Base-by-base conservation (phyloP, 805 yeast genomes). In the Maudiozyma turicensis region DNA sequence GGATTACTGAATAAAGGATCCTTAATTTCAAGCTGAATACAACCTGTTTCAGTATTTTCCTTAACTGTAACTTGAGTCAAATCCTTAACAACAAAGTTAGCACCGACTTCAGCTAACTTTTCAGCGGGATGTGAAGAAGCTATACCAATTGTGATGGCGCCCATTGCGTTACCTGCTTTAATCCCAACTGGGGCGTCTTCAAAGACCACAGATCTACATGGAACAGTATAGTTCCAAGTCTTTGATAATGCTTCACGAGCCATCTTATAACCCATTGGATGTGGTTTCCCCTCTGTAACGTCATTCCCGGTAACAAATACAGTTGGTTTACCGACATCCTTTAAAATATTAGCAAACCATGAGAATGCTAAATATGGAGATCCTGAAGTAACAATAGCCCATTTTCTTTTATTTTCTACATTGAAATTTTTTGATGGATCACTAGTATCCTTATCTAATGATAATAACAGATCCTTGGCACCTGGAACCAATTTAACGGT, bases 161-260 rank as follows among this genome's bases (percentile, higher is more conserved):
- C 91, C 35, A 89, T 86, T 39, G 73, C 81, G 60, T 80, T 78
- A 54, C 93, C 95, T n/a, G 93, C 89, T 58, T 74, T 64, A 53
- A 85, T 77, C 54, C 95, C 93, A 37, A 87, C 88, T 39, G 88
- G 88, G 20, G 93, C 91, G 64, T 86, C 95, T 71, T 86, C 95
- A 64, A 86, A 85, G 9, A 82, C 87, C 29, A 84, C 84, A 20
- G 67, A 59, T 64, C 40, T 45, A 14, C 40, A 40, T 14, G 14
- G 50, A 64, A 8, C 54, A 50, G 39, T 58, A 53, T 20, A 55
- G 50, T 6, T 55, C 58, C 63, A 65, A 32, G 45, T 51, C 49
- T 58, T 52, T 49, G 86, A 73, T 55, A 89, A 72, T 52, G 74
- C 80, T 48, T 76, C 80, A 40, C 65, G 57, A 44, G 84, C 86